Evolutionary conservation across 164 flowering plant species (phyloP), one percentile per base, ranked within the genome.

Genomic region (Hamamelis virginiana): DNA sequence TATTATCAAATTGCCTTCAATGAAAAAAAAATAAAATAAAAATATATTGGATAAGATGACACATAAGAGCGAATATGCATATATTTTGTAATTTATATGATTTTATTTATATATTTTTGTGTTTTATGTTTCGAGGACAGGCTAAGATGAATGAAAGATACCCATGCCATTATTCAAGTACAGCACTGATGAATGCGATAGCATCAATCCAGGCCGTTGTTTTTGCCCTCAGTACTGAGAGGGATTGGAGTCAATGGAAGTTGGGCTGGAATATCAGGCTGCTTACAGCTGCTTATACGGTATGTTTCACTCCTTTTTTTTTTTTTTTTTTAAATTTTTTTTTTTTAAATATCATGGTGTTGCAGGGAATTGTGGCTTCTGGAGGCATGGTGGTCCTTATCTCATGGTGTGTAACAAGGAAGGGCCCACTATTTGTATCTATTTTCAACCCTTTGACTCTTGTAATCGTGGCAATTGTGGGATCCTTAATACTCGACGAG

Each of bases 221-320:
- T 0, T 67, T 51, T 50, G 80, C 82, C 10, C 46, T 70, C 5
- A 70, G 65, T 46, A 46, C 9, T 22, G 80, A 67, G 11, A 76
- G 52, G 26, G 73, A 74, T 16, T 63, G 67, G 75, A 33, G 33
- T n/a, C 71, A 68, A 23, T 79, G 80, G 82, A 76, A 59, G 56
- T 25, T 79, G 8, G 75, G 69, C 0, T 79, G 72, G 72, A 62
- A 79, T 44, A 59, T 75, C 14, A 27, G 75, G 23, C 76, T 78
- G 0, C 45, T 79, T 23, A 53, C 75, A 0, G 77, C 48, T 5
- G 58, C 71, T 12, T 76, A 43, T 23, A 1, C 71, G 64, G 80
- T 76, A 70, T 14, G 67, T 33, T 33, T 33, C 41, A 33, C 2
- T 33, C 2, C 6, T 2, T 6, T 33, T 2, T 33, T 8, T 61